A percentile compares a stretch with the other conserved stretches of the same genome.
Conservation (phyloP, 2,329 filamentous ascomycete genomes). For the Ascochyta clinopodiicola region DNA sequence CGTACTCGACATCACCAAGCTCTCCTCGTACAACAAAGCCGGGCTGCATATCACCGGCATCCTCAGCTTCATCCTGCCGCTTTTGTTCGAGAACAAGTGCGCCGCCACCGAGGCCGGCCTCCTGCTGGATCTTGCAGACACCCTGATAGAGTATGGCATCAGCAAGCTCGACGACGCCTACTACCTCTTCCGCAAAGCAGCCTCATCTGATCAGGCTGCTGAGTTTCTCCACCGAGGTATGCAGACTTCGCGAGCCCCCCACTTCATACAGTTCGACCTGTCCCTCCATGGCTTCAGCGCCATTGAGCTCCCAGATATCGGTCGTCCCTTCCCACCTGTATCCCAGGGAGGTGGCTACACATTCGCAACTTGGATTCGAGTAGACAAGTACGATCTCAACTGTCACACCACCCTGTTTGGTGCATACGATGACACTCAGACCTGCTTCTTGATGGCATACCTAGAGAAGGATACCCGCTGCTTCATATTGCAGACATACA, state of each 20-base stretch:
- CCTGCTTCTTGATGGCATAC: conserved; percentile 92
- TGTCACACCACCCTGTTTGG: conserved; percentile 96
- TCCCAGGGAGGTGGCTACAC: conserved; percentile 81
- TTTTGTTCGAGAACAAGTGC: conserved; percentile 46
- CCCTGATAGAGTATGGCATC: conserved; percentile 76
- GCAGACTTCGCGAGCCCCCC: conserved; percentile 75
- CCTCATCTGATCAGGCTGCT: conserved; percentile 59
- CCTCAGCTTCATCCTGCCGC: conserved; percentile 43
- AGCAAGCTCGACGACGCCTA: conserved; percentile 83
- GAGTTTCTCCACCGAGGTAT: conserved; percentile 78
- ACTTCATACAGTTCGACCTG: conserved; percentile 93
- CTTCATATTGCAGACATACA: conserved; percentile 94
- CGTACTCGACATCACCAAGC: conserved; percentile 40
- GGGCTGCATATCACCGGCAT: conserved; percentile 46
- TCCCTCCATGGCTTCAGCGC: conserved; percentile 87
- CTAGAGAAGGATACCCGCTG: conserved; percentile 92
- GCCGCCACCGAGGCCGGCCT: conserved; percentile 44
- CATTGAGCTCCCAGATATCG: conserved; percentile 86
- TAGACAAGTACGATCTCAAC: conserved; percentile 83
- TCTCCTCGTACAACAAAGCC: conserved; percentile 49
- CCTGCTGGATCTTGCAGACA: conserved; percentile 71
- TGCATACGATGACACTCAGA: conserved; percentile 88
- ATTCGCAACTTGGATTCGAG: conserved; percentile 84
- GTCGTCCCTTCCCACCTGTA: conserved; percentile 81
- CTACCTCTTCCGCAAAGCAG: conserved; percentile 69